Evolutionary conservation across 805 yeast genomes (phyloP).

Genomic region (Tetrapisispora phaffii): DNA sequence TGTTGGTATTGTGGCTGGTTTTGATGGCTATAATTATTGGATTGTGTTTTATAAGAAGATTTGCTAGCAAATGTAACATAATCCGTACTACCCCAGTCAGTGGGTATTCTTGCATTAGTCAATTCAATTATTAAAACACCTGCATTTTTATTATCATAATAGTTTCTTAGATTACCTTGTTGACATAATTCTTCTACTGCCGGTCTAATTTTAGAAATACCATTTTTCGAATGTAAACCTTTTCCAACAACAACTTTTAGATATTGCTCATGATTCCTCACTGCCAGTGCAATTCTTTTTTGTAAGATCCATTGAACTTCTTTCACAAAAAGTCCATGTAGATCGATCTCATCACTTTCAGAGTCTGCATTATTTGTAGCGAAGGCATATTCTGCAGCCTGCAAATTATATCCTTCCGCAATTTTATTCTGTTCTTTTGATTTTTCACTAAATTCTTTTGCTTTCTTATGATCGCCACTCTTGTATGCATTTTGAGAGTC

Average conservation of each 20-base stretch:
- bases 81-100: conserved; percentile 21
- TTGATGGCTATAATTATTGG: conserved; percentile 8
- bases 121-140: conserved; percentile 76
- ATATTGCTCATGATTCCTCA: conserved; percentile 45
- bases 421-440: conserved; percentile 49
- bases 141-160: conserved; percentile 58
- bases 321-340: conserved; percentile 83
- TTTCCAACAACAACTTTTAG: conserved; percentile 86
- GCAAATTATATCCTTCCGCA: conserved; percentile 60
- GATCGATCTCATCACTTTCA: conserved; percentile 76
- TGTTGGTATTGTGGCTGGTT: conserved; percentile 23
- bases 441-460: conserved; percentile 61
- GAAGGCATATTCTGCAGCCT: conserved; percentile 88
- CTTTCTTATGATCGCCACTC: conserved; percentile 60
- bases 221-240: conserved; percentile 74
- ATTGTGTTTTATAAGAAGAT: conserved; percentile 1
- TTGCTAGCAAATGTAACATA: conserved; percentile 1
- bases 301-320: conserved; percentile 78
- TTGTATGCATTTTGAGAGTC: conserved; percentile 73
- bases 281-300: conserved; percentile 59
- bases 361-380: conserved; percentile 81
- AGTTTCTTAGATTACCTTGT: conserved; percentile 50
- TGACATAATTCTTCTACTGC: conserved; percentile 73
- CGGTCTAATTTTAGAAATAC: conserved; percentile 81
- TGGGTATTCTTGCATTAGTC: conserved; percentile 37